Base-by-base conservation (phyloP, 2,329 filamentous ascomycete species). In the Cercospora beticola region DNA sequence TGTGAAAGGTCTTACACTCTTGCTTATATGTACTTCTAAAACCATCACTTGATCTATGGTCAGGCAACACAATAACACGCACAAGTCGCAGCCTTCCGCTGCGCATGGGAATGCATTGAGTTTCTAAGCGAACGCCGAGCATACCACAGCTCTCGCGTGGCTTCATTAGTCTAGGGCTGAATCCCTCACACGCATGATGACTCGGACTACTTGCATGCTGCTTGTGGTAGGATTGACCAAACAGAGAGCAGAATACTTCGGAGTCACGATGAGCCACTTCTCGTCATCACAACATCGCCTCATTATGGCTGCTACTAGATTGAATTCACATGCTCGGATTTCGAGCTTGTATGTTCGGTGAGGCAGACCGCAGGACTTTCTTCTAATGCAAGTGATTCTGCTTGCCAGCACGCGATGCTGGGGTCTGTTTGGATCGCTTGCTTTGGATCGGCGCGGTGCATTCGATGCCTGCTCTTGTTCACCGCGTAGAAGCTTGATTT, bases 121-220 rank as follows among this genome's bases (percentile, higher is more conserved):
- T 26, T n/a, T 7, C 6, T 33, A 59, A 65, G 26, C 36, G 63
- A 65, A 65, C 54, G 31, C 63, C 63, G 56, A 65, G 63, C 63
- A 59, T 31, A 60, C 36, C 54, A 30, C 62, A 43, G 14, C 23
- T 40, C 23, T 49, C 26, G 23, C 59, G 23, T 56, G 30, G 21
- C 26, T 56, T 36, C 8, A 16, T 16, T n/a, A n/a, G 40, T 31
- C 18, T 56, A 56, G 46, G 26, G 46, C 40, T 63, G 61, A 49
- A 2, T 5, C 16, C 60, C 26, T n/a, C 40, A 33, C 46, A 14
- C 36, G 36, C 60, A 49, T 23, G 49, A 62, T 62, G 40, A 62
- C 31, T 62, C 60, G 40, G 40, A 31, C 60, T 28, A 46, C 36
- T 46, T 52, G 60, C 60, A 40, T 18, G 10, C 57, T 36, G 18